Conservation (phyloP, 2,329 filamentous ascomycete species). For the Fusarium verrucosum region DNA sequence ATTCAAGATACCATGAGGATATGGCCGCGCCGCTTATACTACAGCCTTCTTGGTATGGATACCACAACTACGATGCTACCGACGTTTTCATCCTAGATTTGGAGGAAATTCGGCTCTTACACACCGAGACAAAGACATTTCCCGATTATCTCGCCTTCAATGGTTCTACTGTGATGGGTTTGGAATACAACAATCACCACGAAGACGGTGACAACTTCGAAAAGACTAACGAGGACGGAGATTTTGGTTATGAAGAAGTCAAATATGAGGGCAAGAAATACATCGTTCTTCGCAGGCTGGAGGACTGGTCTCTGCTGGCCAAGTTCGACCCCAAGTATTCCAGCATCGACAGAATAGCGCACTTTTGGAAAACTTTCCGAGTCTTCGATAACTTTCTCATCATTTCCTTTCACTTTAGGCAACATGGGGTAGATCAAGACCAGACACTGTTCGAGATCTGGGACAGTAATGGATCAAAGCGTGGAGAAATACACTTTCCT, state of each 20-base stretch:
- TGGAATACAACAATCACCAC: background rate
- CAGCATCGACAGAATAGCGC: background rate
- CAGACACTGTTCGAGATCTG: constrained; percentile 11
- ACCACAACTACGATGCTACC: background rate
- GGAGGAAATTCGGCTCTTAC: background rate
- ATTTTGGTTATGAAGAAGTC: background rate
- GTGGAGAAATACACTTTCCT: background rate
- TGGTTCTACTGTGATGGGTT: background rate
- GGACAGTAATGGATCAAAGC: constrained; percentile 5
- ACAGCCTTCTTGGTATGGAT: background rate
- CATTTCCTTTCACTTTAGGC: background rate
- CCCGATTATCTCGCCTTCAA: background rate
- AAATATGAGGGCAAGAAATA: background rate
- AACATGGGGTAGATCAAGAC: background rate
- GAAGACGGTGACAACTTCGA: background rate
- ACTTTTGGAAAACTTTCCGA: background rate
- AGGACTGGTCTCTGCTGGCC: constrained; percentile 9
- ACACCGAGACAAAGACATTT: background rate
- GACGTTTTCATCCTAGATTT: background rate
- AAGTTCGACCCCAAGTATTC: background rate
- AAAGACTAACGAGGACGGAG: background rate
- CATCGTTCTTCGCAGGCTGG: background rate
- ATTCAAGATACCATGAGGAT: background rate
- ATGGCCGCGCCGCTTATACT: constrained; percentile 2
- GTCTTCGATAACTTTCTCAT: background rate